phyloP scores from a whole-genome alignment of 305 asterid genomes.

The Fraxinus latifolia region DNA sequence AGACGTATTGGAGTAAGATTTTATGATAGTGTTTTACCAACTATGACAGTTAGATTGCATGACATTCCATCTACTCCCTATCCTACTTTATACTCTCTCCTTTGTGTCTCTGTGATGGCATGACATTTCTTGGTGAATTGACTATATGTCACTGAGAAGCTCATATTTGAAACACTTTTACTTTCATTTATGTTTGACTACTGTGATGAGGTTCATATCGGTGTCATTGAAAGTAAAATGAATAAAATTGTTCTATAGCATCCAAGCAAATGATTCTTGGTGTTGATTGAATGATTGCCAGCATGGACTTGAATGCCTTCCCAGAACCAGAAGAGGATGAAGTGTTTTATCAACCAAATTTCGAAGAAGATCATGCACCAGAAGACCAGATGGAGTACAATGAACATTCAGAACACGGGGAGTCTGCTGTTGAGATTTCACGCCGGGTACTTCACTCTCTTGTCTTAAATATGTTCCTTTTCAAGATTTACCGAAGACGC shows the following conservation, averaged over 20 bases:
- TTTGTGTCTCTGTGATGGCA: neutral
- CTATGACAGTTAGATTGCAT: neutral
- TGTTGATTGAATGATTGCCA: slow-evolving; percentile 49
- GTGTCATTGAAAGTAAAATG: slow-evolving; percentile 14
- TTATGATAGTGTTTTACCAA: neutral
- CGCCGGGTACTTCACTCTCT: slow-evolving; percentile 63
- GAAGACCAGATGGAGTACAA: slow-evolving; percentile 47
- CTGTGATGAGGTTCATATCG: slow-evolving; percentile 14
- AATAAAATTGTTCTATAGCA: slow-evolving; percentile 21
- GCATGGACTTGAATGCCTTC: slow-evolving; percentile 96
- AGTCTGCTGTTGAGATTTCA: slow-evolving; percentile 49
- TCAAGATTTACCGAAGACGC: neutral
- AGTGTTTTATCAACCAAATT: slow-evolving; percentile 51
- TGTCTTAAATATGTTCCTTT: slow-evolving; percentile 9
- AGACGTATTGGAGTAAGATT: neutral
- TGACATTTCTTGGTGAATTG: neutral
- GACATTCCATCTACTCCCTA: neutral
- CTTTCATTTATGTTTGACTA: slow-evolving; percentile 8
- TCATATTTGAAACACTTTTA: neutral
- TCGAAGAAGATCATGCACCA: slow-evolving; percentile 53
- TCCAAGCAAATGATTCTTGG: slow-evolving; percentile 47
- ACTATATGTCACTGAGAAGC: neutral
- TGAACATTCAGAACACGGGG: slow-evolving; percentile 53
- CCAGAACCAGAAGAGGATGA: slow-evolving; percentile 94
- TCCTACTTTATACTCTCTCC: neutral